Conservation (phyloP, 495 filamentous ascomycete genomes). For the Hypoxylon subgilvum region DNA sequence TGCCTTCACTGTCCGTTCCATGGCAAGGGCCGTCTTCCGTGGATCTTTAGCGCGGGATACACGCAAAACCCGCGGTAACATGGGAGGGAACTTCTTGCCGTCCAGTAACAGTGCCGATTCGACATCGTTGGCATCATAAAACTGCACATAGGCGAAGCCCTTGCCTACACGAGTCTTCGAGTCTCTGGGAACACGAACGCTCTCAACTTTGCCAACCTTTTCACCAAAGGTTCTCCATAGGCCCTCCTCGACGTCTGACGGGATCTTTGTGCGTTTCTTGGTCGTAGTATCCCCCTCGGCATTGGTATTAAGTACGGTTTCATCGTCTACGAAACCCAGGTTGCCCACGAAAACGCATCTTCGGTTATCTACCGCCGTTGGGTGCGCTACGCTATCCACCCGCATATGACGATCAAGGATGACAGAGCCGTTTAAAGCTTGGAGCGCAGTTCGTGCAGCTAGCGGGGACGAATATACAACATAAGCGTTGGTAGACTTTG, state of each 20-base stretch:
- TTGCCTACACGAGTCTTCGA: constrained; percentile 89
- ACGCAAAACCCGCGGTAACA: constrained; percentile 85
- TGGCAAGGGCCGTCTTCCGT: constrained; percentile 67
- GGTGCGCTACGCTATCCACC: constrained; percentile 89
- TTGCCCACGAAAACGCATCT: constrained; percentile 97
- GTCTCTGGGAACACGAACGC: constrained; percentile 91
- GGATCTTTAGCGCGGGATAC: constrained; percentile 82
- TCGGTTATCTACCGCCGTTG: constrained; percentile 76
- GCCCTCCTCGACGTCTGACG: constrained; percentile 91
- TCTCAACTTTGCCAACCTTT: constrained; percentile 83
- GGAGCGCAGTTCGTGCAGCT: constrained; percentile 76
- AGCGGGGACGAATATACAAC: constrained; percentile 77
- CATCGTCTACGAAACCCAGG: constrained; percentile 90
- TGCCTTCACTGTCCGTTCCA: constrained; percentile 44
- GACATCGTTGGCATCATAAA: constrained; percentile 81
- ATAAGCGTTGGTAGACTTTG: constrained; percentile 94
- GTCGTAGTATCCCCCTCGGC: constrained; percentile 66
- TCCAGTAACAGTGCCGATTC: constrained; percentile 85
- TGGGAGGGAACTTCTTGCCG: constrained; percentile 89
- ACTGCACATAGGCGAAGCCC: constrained; percentile 98
- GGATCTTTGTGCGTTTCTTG: constrained; percentile 66
- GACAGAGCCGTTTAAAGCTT: constrained; percentile 79
- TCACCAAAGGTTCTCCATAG: constrained; percentile 84
- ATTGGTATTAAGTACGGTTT: constrained; percentile 65
- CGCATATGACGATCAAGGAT: constrained; percentile 88